A percentile compares a stretch with the other conserved stretches of the same genome.
These are phyloP conservation scores for Heteromeles arbutifolia DNA, from an alignment of 306 rosid genomes.

Conservation along the genomic window DNA sequence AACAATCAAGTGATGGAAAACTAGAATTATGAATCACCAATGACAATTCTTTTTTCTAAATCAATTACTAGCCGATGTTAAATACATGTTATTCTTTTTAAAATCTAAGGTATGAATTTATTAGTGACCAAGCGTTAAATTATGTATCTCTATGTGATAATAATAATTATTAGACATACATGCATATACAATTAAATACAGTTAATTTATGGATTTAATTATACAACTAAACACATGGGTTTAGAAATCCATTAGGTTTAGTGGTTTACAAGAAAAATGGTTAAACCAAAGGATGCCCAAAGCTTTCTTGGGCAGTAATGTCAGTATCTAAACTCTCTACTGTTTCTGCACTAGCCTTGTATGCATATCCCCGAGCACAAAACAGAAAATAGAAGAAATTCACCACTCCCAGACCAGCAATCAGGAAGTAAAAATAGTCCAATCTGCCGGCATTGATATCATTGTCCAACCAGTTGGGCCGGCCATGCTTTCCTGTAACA, in stretches of 20 bases:
- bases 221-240: background rate
- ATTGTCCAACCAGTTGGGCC: conserved; percentile 39
- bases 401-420: conserved; percentile 14
- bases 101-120: no score
- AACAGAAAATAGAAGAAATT: conserved; percentile 23
- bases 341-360: conserved; percentile 10
- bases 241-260: no score
- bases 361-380: conserved; percentile 25
- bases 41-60: background rate
- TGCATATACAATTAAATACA: no score
- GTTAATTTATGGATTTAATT: background rate
- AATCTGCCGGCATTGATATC: conserved; percentile 45
- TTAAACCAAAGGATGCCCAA: background rate
- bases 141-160: no score
- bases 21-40: no score
- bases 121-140: no score
- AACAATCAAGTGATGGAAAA: no score
- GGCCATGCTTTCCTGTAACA: conserved; percentile 21
- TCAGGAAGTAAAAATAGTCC: conserved; percentile 34
- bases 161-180: no score
- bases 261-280: background rate
- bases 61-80: no score
- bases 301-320: background rate
- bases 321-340: background rate
- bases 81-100: no score